A percentile compares a stretch with the other conserved stretches of the same genome.
Evolutionary conservation across 139 green algal species (phyloP).

Genomic region (Chlorella sorokiniana): DNA sequence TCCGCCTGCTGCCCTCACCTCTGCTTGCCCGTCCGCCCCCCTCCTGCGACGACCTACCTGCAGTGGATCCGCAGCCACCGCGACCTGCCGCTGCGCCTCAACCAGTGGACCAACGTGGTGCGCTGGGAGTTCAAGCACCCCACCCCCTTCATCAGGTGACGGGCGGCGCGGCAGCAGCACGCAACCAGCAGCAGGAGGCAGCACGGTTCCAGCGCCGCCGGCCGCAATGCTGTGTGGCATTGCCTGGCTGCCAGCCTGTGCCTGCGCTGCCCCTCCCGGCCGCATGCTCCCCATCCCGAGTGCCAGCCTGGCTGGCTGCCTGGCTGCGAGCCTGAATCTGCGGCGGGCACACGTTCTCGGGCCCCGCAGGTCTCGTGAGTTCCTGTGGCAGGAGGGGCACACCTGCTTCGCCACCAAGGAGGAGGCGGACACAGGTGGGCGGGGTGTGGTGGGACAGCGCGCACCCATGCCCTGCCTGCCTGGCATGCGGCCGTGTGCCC

Average conservation of each 20-base stretch:
- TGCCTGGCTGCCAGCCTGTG: no score
- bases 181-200: no score
- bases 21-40: neutral
- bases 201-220: no score
- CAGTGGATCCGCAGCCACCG: constrained; percentile 97
- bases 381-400: constrained; percentile 94
- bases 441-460: neutral
- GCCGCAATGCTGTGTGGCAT: no score
- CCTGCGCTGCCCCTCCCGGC: no score
- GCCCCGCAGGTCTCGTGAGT: constrained; percentile 72
- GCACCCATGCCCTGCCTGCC: no score
- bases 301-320: no score
- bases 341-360: neutral
- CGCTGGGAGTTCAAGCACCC: constrained; percentile 99
- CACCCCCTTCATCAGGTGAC: constrained; percentile 97
- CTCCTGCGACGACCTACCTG: neutral
- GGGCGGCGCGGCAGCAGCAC: no score
- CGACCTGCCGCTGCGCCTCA: constrained; percentile 96
- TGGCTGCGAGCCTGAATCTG: no score
- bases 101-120: constrained; percentile 99
- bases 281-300: no score
- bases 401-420: constrained; percentile 84
- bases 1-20: neutral
- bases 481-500: no score
- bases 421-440: constrained; percentile 80